Percentiles rank a stretch among this genome's conserved stretches.
Conservation (phyloP, 2,329 filamentous ascomycete species). For the Ploettnerulaceae sp. region DNA sequence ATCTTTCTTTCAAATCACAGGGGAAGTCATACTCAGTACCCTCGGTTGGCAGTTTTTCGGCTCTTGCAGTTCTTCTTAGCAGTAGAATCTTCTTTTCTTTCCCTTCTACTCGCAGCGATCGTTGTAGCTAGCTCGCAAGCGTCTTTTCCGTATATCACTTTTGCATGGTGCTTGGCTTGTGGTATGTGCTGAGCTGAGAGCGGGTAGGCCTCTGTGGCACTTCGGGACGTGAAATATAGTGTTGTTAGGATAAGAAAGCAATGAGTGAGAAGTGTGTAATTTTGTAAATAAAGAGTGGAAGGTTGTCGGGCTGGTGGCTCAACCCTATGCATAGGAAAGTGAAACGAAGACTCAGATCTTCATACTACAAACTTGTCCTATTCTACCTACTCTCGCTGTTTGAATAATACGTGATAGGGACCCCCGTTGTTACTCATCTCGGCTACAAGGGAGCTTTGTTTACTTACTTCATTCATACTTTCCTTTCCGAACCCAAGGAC, state of each 20-base stretch:
- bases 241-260: neutral
- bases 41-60: slow-evolving; percentile 2
- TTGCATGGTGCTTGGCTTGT: neutral
- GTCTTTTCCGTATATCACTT: slow-evolving; percentile 2
- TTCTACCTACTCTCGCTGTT: too few relatives aligned
- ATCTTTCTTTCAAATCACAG: neutral
- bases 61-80: neutral
- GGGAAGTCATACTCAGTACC: slow-evolving; percentile 21
- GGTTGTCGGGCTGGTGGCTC: neutral
- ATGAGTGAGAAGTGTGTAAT: too few relatives aligned
- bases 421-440: too few relatives aligned
- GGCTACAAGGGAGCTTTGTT: too few relatives aligned
- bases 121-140: slow-evolving; percentile 2
- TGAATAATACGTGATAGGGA: too few relatives aligned
- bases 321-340: too few relatives aligned
- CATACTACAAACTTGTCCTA: too few relatives aligned
- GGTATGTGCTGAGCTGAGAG: too few relatives aligned
- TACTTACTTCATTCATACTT: too few relatives aligned
- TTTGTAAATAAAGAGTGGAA: neutral
- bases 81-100: neutral
- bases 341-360: neutral
- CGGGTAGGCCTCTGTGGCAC: too few relatives aligned
- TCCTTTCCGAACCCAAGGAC: too few relatives aligned
- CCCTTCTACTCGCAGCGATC: slow-evolving; percentile 3
- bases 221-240: neutral